Evolutionary conservation across 768 basidiomycete genomes (phyloP), one percentile per base, ranked within the genome.

Genomic region (Krasilnikovozyma curviuscula): DNA sequence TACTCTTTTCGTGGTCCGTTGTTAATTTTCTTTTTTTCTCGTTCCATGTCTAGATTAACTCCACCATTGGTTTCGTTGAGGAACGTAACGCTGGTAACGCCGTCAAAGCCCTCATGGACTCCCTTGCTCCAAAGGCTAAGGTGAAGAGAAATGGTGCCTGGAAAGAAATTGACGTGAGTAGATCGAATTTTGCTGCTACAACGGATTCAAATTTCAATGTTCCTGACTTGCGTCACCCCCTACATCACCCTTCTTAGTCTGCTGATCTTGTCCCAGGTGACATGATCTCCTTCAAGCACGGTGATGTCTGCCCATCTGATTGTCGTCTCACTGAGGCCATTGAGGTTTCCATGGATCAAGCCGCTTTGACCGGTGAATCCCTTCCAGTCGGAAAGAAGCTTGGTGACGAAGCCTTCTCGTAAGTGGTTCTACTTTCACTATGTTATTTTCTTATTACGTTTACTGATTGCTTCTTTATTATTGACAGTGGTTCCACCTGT

Each of bases 71-170:
- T 73, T 97, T 91, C 75, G 88, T 91, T 69, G 91, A 95, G 66
- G 91, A 95, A 67, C 76, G 78, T 46, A 86, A 85, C 59, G 91
- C 91, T 35, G 91, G 91, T 67, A 95, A 95, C 67, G 91, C 91
- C 24, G 91, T 97, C 70, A 93, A 91, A 70, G 91, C 91, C 3
- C 81, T 97, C 53, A 97, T 97, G 91, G 91, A 97, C 63, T 93
- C 91, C 1, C 82, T 97, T 52, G 89, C 89, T 5, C 91, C 91
- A 63, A 95, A 97, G 70, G 91, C 88, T 28, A 83, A 81, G 67
- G 83, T 85, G 63, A 84, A 76, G 70, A 88, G 91, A 48, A 73
- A 73, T 52, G 83, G 83, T 52, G 59, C 59, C 30, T 95, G 91
- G 91, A 62, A 66, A 18, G 91, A 97, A 65, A 81, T 95, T 55